Conservation (phyloP, 1,139 yeast species). For the Diutina siamensis region DNA sequence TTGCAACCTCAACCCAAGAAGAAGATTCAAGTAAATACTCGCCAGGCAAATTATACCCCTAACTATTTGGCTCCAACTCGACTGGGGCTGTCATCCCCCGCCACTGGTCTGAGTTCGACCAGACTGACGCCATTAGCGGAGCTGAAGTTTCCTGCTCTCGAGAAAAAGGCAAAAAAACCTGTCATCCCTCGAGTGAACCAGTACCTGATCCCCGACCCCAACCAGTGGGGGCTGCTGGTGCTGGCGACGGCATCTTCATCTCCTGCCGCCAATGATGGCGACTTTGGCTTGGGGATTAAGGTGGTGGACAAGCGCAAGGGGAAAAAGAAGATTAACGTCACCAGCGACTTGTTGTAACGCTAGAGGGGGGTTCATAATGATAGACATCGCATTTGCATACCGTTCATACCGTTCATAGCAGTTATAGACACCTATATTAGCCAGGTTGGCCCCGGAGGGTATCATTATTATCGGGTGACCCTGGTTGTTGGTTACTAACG, state of each 20-base stretch:
- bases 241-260: not conserved
- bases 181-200: constrained; percentile 8
- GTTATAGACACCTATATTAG: too few species aligned
- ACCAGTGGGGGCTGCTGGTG: not conserved
- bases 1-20: not conserved
- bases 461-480: too few species aligned
- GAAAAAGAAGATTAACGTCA: not conserved
- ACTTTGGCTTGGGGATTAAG: constrained; percentile 1
- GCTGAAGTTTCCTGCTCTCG: constrained; percentile 30
- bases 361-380: too few species aligned
- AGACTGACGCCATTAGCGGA: not conserved
- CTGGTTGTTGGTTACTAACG: too few species aligned
- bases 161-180: constrained; percentile 23
- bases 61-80: not conserved
- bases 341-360: not conserved
- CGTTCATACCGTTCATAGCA: too few species aligned
- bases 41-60: constrained; percentile 1
- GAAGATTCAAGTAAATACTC: not conserved
- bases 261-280: not conserved
- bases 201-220: constrained; percentile 4
- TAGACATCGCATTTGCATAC: too few species aligned
- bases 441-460: too few species aligned
- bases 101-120: too few species aligned
- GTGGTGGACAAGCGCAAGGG: constrained; percentile 5
- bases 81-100: not conserved